Base-by-base conservation (phyloP, 306 rosid species). In the Rosa multiflora region DNA sequence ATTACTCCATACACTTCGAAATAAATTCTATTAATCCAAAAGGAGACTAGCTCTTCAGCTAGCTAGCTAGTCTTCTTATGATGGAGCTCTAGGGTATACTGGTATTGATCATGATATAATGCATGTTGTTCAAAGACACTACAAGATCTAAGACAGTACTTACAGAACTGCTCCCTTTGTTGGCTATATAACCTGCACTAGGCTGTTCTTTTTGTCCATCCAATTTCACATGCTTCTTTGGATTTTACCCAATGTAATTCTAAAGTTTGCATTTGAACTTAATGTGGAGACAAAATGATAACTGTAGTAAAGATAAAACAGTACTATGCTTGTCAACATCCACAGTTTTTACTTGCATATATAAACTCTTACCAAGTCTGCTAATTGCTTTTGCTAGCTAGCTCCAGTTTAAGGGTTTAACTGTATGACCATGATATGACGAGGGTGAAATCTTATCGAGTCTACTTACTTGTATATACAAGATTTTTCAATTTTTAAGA, bases 141-240 rank as follows among this genome's bases (percentile, higher is more conserved):
- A 67, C 72, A 67, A 67, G 32, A 67, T 39, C 48, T 39, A 67
- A n/a, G 72, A 40, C 72, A 40, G 72, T 67, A 40, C 72, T 67
- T 67, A 67, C 48, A 67, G 15, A 67, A 18, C 26, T 40, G 72
- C 72, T 67, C 49, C 49, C 72, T 56, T 12, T 37, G 76, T 53
- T 73, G 66, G 77, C 44, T 37, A 35, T 35, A 53, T 72, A 40
- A 72, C 32, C 63, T 17, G 29, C 35, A 51, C 29, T 53, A 52
- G 10, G 21, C 77, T 73, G 77, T 73, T 35, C 67, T 20, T 11
- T 73, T 6, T 73, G 67, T 53, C 47, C 66, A 72, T 73, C 49
- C 51, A 17, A 51, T 32, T 29, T 40, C 66, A 73, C 49, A 73
- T 35, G 47, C 5, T 73, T 42, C 37, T 21, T 56, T 74, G 77